Percentiles rank a stretch among this genome's conserved stretches.
These are phyloP conservation scores for Trifolium subterraneum DNA, from an alignment of 306 rosid genomes.

Conservation along the genomic window DNA sequence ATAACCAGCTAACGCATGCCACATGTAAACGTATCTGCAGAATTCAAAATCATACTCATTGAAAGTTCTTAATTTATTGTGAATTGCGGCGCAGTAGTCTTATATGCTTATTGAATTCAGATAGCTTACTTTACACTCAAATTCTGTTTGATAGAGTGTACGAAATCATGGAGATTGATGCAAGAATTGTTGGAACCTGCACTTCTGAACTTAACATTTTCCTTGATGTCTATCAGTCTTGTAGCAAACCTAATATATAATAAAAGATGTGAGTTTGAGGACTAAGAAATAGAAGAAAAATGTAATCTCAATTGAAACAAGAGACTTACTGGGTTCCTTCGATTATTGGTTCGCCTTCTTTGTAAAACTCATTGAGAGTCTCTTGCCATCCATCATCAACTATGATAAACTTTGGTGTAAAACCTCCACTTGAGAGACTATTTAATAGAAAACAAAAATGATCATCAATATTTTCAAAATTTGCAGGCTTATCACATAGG, in stretches of 20 bases:
- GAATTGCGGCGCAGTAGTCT: neutral
- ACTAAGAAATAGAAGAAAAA: constrained; percentile 31
- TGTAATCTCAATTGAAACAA: neutral
- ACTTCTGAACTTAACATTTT: constrained; percentile 65
- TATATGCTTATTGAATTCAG: neutral
- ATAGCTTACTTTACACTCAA: constrained; percentile 68
- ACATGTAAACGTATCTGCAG: constrained; percentile 64
- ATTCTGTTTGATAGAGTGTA: constrained; percentile 56
- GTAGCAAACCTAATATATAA: constrained; percentile 57
- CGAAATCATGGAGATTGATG: constrained; percentile 54
- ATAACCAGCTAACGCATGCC: constrained; percentile 84
- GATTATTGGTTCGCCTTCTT: constrained; percentile 58
- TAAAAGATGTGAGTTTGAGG: constrained; percentile 29
- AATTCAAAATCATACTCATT: constrained; percentile 23
- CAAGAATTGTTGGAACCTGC: constrained; percentile 43
- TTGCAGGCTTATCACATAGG: neutral
- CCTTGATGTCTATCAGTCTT: constrained; percentile 64
- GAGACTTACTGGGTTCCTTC: constrained; percentile 68
- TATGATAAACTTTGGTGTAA: constrained; percentile 64
- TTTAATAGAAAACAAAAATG: neutral
- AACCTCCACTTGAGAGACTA: constrained; percentile 66
- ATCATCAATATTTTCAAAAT: constrained; percentile 8
- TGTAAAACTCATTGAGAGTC: constrained; percentile 50
- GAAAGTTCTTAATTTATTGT: neutral
- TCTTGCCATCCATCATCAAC: constrained; percentile 88